Base-by-base conservation (phyloP, 179 eudicot species). In the Beta corolliflora region DNA sequence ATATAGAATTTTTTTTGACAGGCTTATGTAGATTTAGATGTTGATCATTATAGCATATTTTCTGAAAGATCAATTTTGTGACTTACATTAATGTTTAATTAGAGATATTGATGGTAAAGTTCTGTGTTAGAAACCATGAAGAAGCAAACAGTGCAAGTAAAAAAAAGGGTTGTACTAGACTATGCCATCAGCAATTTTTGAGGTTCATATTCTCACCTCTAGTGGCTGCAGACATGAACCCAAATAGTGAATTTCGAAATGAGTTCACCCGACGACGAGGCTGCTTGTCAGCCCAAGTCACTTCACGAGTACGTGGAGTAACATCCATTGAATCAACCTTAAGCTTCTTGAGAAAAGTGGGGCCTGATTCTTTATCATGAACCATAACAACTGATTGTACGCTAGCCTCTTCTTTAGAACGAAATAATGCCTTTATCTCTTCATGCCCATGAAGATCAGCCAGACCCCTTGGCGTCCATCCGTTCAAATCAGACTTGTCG, bases 201-300 rank as follows among this genome's bases (percentile, higher is more conserved):
- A 64, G 4, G 67, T 25, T 7, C 25, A 16, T 19, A 41, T 21
- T 18, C 78, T 82, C 80, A 77, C 91, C 86, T 85, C 81, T 84
- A 15, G 81, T 75, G 50, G 91, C 93, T 76, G 93, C 91, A 10
- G 92, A 83, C 80, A 91, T 84, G 50, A 92, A 53, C 64, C 97
- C 95, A 77, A 91, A 91, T 4, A 92, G 77, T 0, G 98, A 94
- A 55, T 92, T 94, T 14, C 79, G 86, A 81, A 86, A 94, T 14
- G 79, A 45, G 77, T 87, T 85, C 46, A 68, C 84, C 85, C 83
- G 81, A 9, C 88, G 79, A 77, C 92, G 85, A 48, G 68, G 80
- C 16, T 53, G 83, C 29, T 73, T 82, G 3, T 73, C 86, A n/a
- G 83, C 60, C 77, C 75, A 85, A 64, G 66, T 80, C 53, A 73